phyloP scores from a whole-genome alignment of 1,284 basidiomycete genomes.

The Pascua guehoae region DNA sequence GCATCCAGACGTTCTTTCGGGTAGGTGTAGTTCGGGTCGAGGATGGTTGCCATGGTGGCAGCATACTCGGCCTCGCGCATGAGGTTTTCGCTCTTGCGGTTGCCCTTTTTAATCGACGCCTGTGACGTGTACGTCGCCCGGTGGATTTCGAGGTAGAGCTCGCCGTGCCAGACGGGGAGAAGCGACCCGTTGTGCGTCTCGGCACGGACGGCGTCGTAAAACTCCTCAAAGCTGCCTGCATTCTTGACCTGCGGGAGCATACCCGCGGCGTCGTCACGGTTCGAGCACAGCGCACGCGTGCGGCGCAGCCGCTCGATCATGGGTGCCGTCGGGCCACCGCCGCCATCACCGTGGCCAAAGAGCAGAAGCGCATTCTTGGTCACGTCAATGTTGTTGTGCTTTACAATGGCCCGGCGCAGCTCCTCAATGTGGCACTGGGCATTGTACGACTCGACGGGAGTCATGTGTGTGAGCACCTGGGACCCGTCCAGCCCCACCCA shows the following conservation, averaged over 20 bases:
- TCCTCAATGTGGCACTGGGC: slow-evolving; percentile 58
- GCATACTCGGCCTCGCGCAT: slow-evolving; percentile 80
- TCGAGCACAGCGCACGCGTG: slow-evolving; percentile 73
- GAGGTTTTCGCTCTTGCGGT: slow-evolving; percentile 87
- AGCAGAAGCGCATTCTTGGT: slow-evolving; percentile 67
- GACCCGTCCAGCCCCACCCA: slow-evolving; percentile 88
- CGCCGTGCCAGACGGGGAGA: slow-evolving; percentile 86
- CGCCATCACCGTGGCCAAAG: slow-evolving; percentile 90
- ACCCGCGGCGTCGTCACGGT: slow-evolving; percentile 57
- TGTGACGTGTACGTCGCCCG: slow-evolving; percentile 77
- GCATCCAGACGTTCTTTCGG: slow-evolving; percentile 70
- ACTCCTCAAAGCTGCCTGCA: slow-evolving; percentile 80
- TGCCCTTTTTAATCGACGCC: slow-evolving; percentile 93
- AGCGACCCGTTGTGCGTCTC: slow-evolving; percentile 65
- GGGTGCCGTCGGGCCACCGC: slow-evolving; percentile 56
- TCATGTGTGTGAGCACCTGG: slow-evolving; percentile 77
- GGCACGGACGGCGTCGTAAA: slow-evolving; percentile 74
- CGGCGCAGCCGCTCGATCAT: slow-evolving; percentile 92
- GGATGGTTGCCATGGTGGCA: slow-evolving; percentile 76
- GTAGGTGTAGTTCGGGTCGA: slow-evolving; percentile 60
- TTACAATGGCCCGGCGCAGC: slow-evolving; percentile 72
- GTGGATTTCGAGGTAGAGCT: slow-evolving; percentile 84
- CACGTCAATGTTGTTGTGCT: slow-evolving; percentile 92
- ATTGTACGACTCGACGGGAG: slow-evolving; percentile 62
- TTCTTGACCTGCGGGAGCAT: slow-evolving; percentile 80